A percentile compares a stretch with the other conserved stretches of the same genome.
Evolutionary conservation across 2,329 filamentous ascomycete species (phyloP).

Genomic region (Fusarium concolor): DNA sequence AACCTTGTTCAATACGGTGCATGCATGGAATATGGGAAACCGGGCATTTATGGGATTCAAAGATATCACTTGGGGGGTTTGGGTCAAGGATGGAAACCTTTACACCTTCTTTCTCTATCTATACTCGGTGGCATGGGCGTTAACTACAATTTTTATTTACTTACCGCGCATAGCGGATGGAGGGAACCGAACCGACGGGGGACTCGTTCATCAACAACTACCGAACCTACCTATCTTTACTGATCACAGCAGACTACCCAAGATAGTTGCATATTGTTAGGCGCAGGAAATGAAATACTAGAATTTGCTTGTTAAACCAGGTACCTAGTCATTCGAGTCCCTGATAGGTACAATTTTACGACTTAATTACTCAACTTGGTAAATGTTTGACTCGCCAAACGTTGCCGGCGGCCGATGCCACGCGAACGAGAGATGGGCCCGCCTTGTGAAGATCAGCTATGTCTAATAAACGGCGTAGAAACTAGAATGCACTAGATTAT

Average conservation of each 20-base stretch:
- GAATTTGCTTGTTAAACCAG: conserved; percentile 15
- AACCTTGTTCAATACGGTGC: conserved; percentile 25
- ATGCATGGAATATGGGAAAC: conserved; percentile 40
- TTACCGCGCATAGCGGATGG: conserved; percentile 12
- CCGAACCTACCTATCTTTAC: conserved; percentile 10
- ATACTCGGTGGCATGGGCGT: conserved; percentile 36
- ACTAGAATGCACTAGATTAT: neutral
- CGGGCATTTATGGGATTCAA: conserved; percentile 37
- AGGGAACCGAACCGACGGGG: too few relatives aligned
- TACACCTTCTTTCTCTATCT: conserved; percentile 18
- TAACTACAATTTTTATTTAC: conserved; percentile 4
- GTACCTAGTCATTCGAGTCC: too few relatives aligned
- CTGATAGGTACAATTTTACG: too few relatives aligned
- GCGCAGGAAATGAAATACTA: conserved; percentile 41
- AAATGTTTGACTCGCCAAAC: neutral
- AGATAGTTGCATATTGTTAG: conserved; percentile 43
- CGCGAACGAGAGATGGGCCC: too few relatives aligned
- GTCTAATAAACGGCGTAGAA: neutral
- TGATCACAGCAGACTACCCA: conserved; percentile 24
- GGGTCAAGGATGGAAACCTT: conserved; percentile 10
- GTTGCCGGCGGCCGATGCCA: neutral
- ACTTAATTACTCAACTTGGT: neutral
- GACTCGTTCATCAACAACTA: neutral
- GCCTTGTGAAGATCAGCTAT: neutral
- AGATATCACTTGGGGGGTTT: conserved; percentile 35